A percentile compares a stretch with the other conserved stretches of the same genome.
phyloP scores from a whole-genome alignment of 75 land plant genomes.

The Pinus albicaulis region DNA sequence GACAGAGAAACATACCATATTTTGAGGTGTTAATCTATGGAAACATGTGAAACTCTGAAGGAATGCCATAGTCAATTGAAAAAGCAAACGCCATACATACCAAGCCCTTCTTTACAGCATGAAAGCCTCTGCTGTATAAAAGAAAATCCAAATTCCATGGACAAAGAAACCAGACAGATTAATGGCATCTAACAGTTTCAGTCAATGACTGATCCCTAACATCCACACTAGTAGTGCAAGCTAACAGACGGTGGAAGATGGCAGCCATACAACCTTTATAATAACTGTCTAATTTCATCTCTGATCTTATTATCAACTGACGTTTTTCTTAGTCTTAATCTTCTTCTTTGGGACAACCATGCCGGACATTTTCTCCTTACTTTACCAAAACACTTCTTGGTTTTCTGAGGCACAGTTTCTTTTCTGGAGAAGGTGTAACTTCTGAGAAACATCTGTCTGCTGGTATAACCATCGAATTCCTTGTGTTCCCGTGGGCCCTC shows the following conservation, averaged over 20 bases:
- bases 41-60: no score
- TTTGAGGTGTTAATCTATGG: no score
- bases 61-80: no score
- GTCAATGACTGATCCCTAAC: conserved; percentile 10
- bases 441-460: conserved; percentile 60
- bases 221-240: conserved; percentile 42
- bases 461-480: conserved; percentile 44
- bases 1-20: no score
- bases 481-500: neutral
- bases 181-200: no score
- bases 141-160: no score
- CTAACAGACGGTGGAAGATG: conserved; percentile 35
- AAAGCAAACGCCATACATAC: no score
- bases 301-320: conserved; percentile 14
- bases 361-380: conserved; percentile 20
- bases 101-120: no score
- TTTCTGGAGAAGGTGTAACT: conserved; percentile 63
- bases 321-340: neutral
- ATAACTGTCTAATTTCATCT: conserved; percentile 16
- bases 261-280: conserved; percentile 23
- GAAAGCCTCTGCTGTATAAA: no score
- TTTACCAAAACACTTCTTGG: conserved; percentile 36
- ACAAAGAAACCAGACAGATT: no score
- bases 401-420: conserved; percentile 39
- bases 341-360: neutral